Conservation (phyloP, 495 filamentous ascomycete species). For the Stereocaulon alpinum region DNA sequence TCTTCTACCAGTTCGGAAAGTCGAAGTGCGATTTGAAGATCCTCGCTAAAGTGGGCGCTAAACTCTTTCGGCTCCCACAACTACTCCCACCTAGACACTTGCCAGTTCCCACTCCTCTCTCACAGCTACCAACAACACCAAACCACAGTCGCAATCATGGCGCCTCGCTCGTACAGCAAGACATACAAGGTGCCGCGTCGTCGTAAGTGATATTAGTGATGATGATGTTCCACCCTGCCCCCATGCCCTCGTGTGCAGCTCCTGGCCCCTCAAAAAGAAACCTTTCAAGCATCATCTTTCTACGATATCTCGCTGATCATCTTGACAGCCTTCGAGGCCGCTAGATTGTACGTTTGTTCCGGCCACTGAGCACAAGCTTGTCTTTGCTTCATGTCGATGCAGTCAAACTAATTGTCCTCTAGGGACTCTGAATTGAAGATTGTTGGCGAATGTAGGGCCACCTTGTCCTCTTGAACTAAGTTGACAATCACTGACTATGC, state of each 20-base stretch:
- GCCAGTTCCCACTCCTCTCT: too few relatives aligned
- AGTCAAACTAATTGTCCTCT: conserved; percentile 35
- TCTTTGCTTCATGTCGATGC: conserved; percentile 88
- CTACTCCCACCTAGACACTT: too few relatives aligned
- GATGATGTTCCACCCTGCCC: too few relatives aligned
- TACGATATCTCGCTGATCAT: conserved; percentile 24
- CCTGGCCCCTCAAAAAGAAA: too few relatives aligned
- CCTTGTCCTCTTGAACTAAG: too few relatives aligned
- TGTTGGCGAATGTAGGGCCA: conserved; percentile 46
- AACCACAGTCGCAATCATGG: conserved; percentile 42
- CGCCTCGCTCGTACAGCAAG: conserved; percentile 79
- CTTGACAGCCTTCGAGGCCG: conserved; percentile 78
- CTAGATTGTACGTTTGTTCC: conserved; percentile 89
- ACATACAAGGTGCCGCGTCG: conserved; percentile 91
- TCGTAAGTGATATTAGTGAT: conserved; percentile 34
- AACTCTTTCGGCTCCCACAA: background rate
- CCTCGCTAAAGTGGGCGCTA: background rate
- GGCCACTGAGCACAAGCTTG: conserved; percentile 96
- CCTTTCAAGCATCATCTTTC: too few relatives aligned
- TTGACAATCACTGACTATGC: too few relatives aligned
- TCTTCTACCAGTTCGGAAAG: too few relatives aligned
- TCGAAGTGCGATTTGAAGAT: background rate
- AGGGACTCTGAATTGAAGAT: conserved; percentile 99
- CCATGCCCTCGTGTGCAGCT: too few relatives aligned
- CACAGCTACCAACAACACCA: conserved; percentile 9